These are phyloP conservation scores for Xylaria polymorpha DNA, from an alignment of 2,329 filamentous ascomycete species.

Conservation along the genomic window DNA sequence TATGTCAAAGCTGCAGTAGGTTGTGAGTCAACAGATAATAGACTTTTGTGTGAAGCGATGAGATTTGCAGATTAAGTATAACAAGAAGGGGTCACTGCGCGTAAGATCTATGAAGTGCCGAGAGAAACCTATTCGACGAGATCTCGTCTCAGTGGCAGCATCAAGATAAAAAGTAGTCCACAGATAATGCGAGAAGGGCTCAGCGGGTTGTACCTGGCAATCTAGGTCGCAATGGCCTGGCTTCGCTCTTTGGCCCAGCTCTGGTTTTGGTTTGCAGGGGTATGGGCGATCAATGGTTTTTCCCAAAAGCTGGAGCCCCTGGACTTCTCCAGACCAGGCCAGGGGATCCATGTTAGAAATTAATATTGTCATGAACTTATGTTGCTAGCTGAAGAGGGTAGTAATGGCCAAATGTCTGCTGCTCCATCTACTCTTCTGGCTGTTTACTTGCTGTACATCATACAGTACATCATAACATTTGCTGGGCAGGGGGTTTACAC, in stretches of 20 bases:
- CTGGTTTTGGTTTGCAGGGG: slow-evolving; percentile 27
- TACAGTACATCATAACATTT: slow-evolving; percentile 3
- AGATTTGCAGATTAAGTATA: slow-evolving; percentile 2
- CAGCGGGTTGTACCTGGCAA: slow-evolving; percentile 7
- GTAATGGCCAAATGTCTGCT: slow-evolving; percentile 5
- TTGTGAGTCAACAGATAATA: neutral
- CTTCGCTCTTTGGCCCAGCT: slow-evolving; percentile 32
- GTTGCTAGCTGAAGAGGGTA: slow-evolving; percentile 32
- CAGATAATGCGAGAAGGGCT: slow-evolving; percentile 20
- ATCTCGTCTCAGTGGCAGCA: slow-evolving; percentile 23
- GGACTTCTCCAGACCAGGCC: slow-evolving; percentile 26
- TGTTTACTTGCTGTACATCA: neutral
- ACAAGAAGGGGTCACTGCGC: neutral
- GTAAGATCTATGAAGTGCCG: slow-evolving; percentile 7
- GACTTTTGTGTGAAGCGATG: slow-evolving; percentile 4
- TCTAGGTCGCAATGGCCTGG: slow-evolving; percentile 34
- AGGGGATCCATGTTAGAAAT: slow-evolving; percentile 18
- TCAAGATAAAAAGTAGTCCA: slow-evolving; percentile 25
- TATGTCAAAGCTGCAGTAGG: neutral
- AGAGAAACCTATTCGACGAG: slow-evolving; percentile 6
- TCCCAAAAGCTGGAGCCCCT: slow-evolving; percentile 31
- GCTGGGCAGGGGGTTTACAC: neutral
- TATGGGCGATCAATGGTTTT: slow-evolving; percentile 30
- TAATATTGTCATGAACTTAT: slow-evolving; percentile 10
- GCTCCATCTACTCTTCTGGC: neutral